Conservation (phyloP, 2,329 filamentous ascomycete genomes). For the Xylariaceae sp. region DNA sequence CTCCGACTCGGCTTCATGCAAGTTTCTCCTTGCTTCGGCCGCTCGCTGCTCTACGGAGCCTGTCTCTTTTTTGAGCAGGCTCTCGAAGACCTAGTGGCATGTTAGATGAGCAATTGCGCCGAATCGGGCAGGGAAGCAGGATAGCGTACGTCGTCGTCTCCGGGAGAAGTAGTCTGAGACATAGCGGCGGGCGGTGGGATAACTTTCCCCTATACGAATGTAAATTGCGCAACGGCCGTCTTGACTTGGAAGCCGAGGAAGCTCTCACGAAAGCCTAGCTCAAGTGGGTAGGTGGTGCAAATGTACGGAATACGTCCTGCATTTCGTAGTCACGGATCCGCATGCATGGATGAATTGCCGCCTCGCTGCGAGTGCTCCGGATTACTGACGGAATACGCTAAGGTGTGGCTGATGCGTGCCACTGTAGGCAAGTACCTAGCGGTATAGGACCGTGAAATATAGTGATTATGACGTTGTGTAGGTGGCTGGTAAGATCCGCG, state of each 20-base stretch:
- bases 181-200: constrained; percentile 18
- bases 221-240: not conserved
- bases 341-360: not conserved
- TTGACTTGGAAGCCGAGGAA: not conserved
- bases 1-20: constrained; percentile 46
- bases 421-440: not conserved
- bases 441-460: not conserved
- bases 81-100: constrained; percentile 28
- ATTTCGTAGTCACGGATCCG: too few relatives aligned
- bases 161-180: constrained; percentile 21
- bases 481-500: not conserved
- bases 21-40: constrained; percentile 32
- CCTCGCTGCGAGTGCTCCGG: not conserved
- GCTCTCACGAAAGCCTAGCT: not conserved
- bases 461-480: not conserved
- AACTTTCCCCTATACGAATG: not conserved
- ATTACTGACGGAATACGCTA: not conserved
- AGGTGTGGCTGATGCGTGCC: not conserved
- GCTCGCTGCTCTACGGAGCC: constrained; percentile 29
- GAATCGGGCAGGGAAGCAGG: not conserved
- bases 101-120: not conserved
- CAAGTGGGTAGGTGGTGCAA: not conserved
- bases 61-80: constrained; percentile 29
- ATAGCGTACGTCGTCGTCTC: constrained; percentile 26
- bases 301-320: too few relatives aligned